Evolutionary conservation across 1,139 yeast genomes (phyloP), one percentile per base, ranked within the genome.

Genomic region (Geotrichum restrictum): DNA sequence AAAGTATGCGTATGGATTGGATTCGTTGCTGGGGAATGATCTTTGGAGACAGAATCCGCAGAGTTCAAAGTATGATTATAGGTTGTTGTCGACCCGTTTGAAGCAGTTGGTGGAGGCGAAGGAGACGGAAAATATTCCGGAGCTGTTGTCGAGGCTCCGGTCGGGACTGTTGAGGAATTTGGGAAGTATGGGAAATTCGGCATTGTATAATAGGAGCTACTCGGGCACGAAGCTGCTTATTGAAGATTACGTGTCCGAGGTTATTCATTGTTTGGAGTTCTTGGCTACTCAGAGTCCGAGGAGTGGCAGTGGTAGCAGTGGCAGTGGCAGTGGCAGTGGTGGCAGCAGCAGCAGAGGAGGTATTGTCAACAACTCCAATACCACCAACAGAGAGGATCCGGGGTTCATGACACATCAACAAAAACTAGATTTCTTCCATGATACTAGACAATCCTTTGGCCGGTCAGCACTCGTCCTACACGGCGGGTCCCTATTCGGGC

Each of bases 401-500:
- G 45, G 56, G 57, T 53, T 52, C 56, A 34, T 55, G 21, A 51
- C 60, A 13, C 58, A 56, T 54, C 88, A 84, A 62, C 72, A 82
- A 57, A 86, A 87, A 55, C 74, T 88, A 46, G 88, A 89, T 60
- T 88, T 89, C 64, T 91, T 88, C 68, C 95, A 87, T 64, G 95
- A 93, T 65, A 88, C 95, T 2, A 78, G 93, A 62, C 93, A 89
- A 64, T 84, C 95, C 0, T 81, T 86, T 67, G 98, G 98, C 0
- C 80, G 88, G 51, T 88, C 97, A 0, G 97, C 97, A 0, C 74
- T 93, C 56, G 80, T 93, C 34, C 73, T 93, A 31, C 97, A 93
- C 68, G 98, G 98, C 29, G 98, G 98, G 0, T 86, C 97, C 0
- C 71, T 93, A 27, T 93, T 91, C 71, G 98, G 98, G 0, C 73